These are phyloP conservation scores for Aureobasidium sp. DNA, from an alignment of 2,329 filamentous ascomycete species.

Conservation along the genomic window DNA sequence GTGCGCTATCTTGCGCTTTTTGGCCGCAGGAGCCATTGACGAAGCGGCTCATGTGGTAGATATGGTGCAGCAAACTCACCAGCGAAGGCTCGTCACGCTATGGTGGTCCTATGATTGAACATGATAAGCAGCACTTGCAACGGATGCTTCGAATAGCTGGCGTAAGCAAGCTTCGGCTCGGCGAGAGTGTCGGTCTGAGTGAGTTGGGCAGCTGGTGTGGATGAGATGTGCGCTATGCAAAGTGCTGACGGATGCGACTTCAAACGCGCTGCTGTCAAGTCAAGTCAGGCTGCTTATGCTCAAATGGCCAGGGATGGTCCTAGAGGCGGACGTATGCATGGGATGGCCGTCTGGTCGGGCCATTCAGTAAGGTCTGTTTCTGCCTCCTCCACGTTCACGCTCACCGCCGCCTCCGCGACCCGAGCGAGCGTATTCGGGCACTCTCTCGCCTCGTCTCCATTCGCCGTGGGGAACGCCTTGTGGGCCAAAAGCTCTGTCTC, in stretches of 20 bases:
- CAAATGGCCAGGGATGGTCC: neutral
- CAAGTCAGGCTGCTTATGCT: neutral
- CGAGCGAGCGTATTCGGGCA: constrained; percentile 24
- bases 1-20: neutral
- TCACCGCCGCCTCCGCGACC: constrained; percentile 20
- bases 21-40: neutral
- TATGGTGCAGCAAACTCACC: neutral
- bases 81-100: neutral
- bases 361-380: constrained; percentile 16
- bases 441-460: constrained; percentile 34
- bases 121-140: neutral
- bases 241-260: no score
- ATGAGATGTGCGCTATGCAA: no score
- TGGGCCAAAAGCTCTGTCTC: constrained; percentile 24
- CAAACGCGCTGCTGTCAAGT: neutral
- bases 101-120: neutral
- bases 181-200: neutral
- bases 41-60: neutral
- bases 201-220: neutral
- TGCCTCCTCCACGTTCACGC: constrained; percentile 20
- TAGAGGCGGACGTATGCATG: neutral
- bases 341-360: neutral
- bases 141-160: neutral
- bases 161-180: neutral
- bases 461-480: constrained; percentile 29